Base-by-base conservation (phyloP, 2,329 filamentous ascomycete species). In the Ambrosiella cleistominuta region DNA sequence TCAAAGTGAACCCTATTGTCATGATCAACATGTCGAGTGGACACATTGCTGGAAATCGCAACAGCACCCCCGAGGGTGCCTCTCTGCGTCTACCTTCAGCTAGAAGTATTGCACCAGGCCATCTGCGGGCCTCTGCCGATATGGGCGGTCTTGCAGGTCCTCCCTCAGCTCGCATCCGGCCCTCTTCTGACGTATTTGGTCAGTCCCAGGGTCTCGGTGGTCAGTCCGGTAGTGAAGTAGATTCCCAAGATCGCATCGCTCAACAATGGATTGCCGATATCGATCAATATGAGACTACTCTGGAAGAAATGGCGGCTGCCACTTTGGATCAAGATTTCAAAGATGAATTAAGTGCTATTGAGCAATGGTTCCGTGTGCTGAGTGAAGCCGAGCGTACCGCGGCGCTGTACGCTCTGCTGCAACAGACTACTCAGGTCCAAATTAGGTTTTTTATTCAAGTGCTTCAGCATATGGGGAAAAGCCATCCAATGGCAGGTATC, bases 321-420 rank as follows among this genome's bases (percentile, higher is more conserved):
- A 97, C 93, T n/a, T 76, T 97, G 57, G 93, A 98, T 68, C 93
- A 98, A 74, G 93, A 98, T 68, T 98, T 98, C 77, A 98, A 98
- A 74, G 93, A 97, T 71, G 93, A 98, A 71, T 80, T 98, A 61
- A 96, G 89, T 68, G 93, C 93, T 64, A 98, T 98, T 67, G 93
- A 98, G 73, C 93, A 98, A 75, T 98, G 93, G 93, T 98, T 98
- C 71, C 85, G 90, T 62, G 93, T 98, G 57, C 75, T 98, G 63
- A 97, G 91, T 67, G 93, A 97, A 72, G 90, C 93, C 36, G 93
- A 98, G 72, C 81, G 93, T 62, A 98, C 93, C 17, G 93, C 93
- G 62, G 93, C 93, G 54, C 74, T 97, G 60, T 98, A 98, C 70
- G 91, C 93, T 62, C 76, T 98, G 65, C 77, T 98, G 61, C 93